A percentile compares a stretch with the other conserved stretches of the same genome.
Conservation (phyloP, 1,284 basidiomycete genomes). For the Rhodotorula glutinis region DNA sequence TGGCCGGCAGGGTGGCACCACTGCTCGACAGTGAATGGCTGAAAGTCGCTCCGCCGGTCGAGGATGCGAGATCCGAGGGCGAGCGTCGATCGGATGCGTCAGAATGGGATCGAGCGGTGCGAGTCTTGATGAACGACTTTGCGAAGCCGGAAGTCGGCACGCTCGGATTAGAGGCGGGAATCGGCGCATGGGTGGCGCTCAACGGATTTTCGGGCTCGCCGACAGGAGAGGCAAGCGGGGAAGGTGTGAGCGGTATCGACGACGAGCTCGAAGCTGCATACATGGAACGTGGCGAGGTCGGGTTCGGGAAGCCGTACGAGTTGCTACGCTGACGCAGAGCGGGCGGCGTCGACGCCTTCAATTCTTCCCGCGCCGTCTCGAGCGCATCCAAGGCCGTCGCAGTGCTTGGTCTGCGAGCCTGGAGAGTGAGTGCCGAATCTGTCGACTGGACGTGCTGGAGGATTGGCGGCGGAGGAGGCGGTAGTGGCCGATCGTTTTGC, state of each 20-base stretch:
- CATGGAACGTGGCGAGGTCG: not conserved
- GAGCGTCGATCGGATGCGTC: slow-evolving; percentile 25
- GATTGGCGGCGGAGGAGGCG: slow-evolving; percentile 6
- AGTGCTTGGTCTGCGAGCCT: not conserved
- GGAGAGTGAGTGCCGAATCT: slow-evolving; percentile 6
- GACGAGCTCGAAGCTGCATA: not conserved
- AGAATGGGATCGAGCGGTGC: slow-evolving; percentile 16
- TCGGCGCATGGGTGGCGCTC: too few relatives aligned
- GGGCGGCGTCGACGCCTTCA: slow-evolving; percentile 11
- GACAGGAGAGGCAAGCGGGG: slow-evolving; percentile 11
- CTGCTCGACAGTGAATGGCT: not conserved
- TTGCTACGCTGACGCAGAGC: slow-evolving; percentile 11
- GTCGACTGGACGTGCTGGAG: not conserved
- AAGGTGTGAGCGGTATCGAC: not conserved
- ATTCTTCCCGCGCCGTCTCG: not conserved
- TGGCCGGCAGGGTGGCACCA: not conserved
- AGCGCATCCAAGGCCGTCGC: not conserved
- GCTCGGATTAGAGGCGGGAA: too few relatives aligned
- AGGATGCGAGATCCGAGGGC: not conserved
- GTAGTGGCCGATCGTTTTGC: not conserved
- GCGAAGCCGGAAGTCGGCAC: not conserved
- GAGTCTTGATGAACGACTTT: slow-evolving; percentile 4
- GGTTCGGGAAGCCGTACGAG: slow-evolving; percentile 18
- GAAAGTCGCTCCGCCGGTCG: not conserved
- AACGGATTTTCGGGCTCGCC: slow-evolving; percentile 4